Conservation (phyloP, 768 basidiomycete species). For the Mycena chlorophos region DNA sequence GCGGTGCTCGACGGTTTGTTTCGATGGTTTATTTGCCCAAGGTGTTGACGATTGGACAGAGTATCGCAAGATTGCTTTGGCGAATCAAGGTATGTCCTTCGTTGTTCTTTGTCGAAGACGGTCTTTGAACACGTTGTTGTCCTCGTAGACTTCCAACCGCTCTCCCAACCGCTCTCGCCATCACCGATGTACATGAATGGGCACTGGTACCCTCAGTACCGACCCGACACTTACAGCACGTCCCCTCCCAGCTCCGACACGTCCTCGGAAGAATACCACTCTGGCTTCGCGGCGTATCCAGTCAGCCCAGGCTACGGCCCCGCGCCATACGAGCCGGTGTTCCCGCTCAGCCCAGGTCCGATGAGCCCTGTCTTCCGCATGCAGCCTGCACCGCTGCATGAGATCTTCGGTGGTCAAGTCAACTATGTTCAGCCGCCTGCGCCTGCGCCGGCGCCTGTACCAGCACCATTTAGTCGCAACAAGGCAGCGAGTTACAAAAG, state of each 20-base stretch:
- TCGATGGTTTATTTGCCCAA: not conserved
- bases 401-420: constrained; percentile 14
- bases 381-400: constrained; percentile 8
- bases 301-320: not conserved
- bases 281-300: not conserved
- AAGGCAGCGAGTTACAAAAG: constrained; percentile 12
- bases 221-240: too few relatives aligned
- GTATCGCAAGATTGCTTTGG: too few relatives aligned
- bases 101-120: too few relatives aligned
- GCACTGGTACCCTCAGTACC: too few relatives aligned
- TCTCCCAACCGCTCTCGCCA: too few relatives aligned
- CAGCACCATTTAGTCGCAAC: not conserved
- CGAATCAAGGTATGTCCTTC: too few relatives aligned
- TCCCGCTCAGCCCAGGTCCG: not conserved
- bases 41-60: not conserved
- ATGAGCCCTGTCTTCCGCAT: not conserved
- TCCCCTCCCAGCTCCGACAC: constrained; percentile 11
- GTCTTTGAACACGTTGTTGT: too few relatives aligned
- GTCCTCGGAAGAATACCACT: not conserved
- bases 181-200: too few relatives aligned
- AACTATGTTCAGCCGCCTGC: constrained; percentile 6
- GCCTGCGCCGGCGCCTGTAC: not conserved
- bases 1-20: constrained; percentile 16
- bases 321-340: not conserved
- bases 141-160: too few relatives aligned